Evolutionary conservation across 768 basidiomycete species (phyloP).

Genomic region (Mycena venus): DNA sequence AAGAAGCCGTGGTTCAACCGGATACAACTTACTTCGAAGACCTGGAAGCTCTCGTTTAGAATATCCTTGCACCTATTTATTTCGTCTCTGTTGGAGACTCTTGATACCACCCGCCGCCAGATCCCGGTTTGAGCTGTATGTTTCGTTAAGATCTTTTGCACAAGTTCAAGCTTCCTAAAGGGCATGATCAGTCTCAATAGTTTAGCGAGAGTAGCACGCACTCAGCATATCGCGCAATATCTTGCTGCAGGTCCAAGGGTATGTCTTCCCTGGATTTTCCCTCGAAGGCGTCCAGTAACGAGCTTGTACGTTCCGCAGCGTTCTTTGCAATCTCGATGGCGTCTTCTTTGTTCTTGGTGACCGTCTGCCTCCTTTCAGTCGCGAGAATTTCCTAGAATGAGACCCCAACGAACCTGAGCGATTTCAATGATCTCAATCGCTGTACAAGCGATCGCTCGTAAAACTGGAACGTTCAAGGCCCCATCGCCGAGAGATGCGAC

Average conservation of each 20-base stretch:
- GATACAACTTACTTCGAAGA: background rate
- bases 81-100: background rate
- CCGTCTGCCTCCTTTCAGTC: background rate
- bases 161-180: slow-evolving; percentile 10
- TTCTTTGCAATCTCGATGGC: slow-evolving; percentile 5
- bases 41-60: slow-evolving; percentile 8
- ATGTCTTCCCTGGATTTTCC: slow-evolving; percentile 7
- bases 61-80: slow-evolving; percentile 14
- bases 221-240: background rate
- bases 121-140: background rate
- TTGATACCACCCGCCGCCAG: background rate
- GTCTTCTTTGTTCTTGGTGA: slow-evolving; percentile 14
- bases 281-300: slow-evolving; percentile 9
- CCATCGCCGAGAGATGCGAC: slow-evolving; percentile 4
- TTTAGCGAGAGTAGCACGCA: background rate
- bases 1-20: background rate
- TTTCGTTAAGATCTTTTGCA: background rate
- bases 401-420: slow-evolving; percentile 6
- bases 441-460: background rate
- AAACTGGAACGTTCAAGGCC: background rate
- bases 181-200: background rate
- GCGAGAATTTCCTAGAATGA: background rate
- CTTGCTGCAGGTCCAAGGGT: background rate
- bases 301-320: slow-evolving; percentile 3
- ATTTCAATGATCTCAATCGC: slow-evolving; percentile 18